These are phyloP conservation scores for Neckera pumila DNA, from an alignment of 225 moss, liverwort and hornwort genomes.

Conservation along the genomic window DNA sequence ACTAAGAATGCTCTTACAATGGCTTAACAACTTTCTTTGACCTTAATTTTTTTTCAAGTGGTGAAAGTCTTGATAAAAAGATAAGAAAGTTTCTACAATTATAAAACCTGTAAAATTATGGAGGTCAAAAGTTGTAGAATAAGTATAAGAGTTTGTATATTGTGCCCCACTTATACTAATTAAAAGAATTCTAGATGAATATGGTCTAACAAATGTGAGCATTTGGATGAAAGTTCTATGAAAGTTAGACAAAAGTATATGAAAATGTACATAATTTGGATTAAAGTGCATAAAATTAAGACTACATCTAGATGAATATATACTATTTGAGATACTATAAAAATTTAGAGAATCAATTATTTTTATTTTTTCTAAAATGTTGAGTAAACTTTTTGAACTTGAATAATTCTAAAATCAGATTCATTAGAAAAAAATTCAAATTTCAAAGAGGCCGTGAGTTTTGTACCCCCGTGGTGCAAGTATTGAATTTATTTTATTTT, in stretches of 20 bases:
- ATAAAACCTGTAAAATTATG: not conserved
- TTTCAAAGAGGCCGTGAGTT: too few relatives aligned
- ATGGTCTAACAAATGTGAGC: not conserved
- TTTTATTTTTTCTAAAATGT: too few relatives aligned
- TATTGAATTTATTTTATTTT: too few relatives aligned
- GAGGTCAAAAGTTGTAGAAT: not conserved
- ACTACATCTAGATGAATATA: not conserved
- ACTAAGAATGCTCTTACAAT: not conserved
- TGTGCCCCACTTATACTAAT: fast-evolving
- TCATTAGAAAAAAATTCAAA: too few relatives aligned
- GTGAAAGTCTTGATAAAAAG: not conserved
- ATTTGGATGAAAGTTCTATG: not conserved
- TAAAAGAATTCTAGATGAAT: not conserved
- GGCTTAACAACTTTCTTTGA: not conserved
- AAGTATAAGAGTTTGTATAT: not conserved
- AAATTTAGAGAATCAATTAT: not conserved
- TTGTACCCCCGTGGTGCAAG: too few relatives aligned
- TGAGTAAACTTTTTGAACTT: too few relatives aligned
- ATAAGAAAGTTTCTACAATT: not conserved
- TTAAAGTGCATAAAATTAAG: not conserved
- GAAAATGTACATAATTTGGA: not conserved
- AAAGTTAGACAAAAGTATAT: not conserved
- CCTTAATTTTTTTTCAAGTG: not conserved
- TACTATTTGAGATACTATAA: not conserved
- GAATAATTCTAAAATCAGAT: too few relatives aligned